Conservation (phyloP, 1,139 yeast genomes). For the Lodderomyces parapsilosis region DNA sequence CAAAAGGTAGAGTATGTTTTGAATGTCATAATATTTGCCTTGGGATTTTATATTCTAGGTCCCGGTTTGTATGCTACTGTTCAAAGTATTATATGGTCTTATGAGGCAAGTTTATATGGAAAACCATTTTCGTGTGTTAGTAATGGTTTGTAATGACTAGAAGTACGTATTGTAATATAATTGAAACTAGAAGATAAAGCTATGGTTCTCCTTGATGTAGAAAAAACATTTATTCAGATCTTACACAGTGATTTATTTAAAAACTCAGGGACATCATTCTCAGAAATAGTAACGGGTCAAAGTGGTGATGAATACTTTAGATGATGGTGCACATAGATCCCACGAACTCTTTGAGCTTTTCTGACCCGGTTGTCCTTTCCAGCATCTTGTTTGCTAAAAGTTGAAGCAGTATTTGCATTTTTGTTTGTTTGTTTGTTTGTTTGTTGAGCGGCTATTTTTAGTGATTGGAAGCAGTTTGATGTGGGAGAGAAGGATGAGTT, state of each 20-base stretch:
- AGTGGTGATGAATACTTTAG: not conserved
- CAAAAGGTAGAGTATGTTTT: constrained; percentile 32
- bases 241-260: not conserved
- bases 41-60: constrained; percentile 55
- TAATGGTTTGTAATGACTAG: constrained; percentile 29
- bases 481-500: too few species aligned
- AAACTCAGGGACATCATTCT: not conserved
- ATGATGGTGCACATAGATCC: constrained; percentile 2
- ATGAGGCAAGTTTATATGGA: constrained; percentile 47
- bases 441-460: constrained; percentile 8
- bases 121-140: constrained; percentile 50
- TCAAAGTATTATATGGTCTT: constrained; percentile 50
- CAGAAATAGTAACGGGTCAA: not conserved
- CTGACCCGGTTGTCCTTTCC: constrained; percentile 3
- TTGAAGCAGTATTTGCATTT: not conserved
- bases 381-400: constrained; percentile 1
- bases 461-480: too few species aligned
- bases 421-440: constrained; percentile 5
- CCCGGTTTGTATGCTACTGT: constrained; percentile 59
- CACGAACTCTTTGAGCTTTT: not conserved
- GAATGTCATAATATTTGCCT: constrained; percentile 37
- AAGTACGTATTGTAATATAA: not conserved
- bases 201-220: not conserved
- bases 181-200: not conserved
- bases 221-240: not conserved